phyloP scores from a whole-genome alignment of 2,329 filamentous ascomycete genomes.

The Blastomyces silverae region DNA sequence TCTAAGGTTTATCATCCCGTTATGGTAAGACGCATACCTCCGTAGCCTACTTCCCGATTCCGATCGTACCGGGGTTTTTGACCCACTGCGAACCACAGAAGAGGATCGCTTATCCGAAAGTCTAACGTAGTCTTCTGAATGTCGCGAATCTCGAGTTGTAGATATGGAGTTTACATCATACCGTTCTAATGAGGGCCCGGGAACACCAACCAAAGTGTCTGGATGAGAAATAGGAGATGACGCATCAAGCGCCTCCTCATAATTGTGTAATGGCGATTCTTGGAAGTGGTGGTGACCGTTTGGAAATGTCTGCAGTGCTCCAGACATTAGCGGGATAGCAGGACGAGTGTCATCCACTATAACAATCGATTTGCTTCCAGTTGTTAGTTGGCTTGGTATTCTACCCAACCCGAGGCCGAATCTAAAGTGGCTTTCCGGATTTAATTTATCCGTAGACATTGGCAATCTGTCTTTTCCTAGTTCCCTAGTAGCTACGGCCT shows the following conservation, averaged over 20 bases:
- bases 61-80: slow-evolving; percentile 27
- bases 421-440: slow-evolving; percentile 14
- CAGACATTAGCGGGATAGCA: slow-evolving; percentile 36
- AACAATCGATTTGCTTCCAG: slow-evolving; percentile 82
- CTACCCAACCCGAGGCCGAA: slow-evolving; percentile 32
- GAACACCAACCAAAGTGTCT: slow-evolving; percentile 8
- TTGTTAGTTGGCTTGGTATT: slow-evolving; percentile 54
- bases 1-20: slow-evolving; percentile 34
- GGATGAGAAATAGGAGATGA: slow-evolving; percentile 8
- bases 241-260: slow-evolving; percentile 5
- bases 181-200: slow-evolving; percentile 10
- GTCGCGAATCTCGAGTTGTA: not conserved
- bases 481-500: slow-evolving; percentile 16
- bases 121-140: slow-evolving; percentile 8
- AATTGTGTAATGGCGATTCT: not conserved
- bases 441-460: not conserved
- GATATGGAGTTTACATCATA: slow-evolving; percentile 2
- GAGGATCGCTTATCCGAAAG: slow-evolving; percentile 10
- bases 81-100: slow-evolving; percentile 26
- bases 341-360: slow-evolving; percentile 64
- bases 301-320: slow-evolving; percentile 25
- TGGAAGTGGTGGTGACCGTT: not conserved
- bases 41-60: slow-evolving; percentile 35
- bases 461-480: slow-evolving; percentile 10
- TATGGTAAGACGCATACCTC: slow-evolving; percentile 43